Percentiles rank a stretch among this genome's conserved stretches.
Conservation (phyloP, 805 yeast genomes). For the Clavispora vitiphila region DNA sequence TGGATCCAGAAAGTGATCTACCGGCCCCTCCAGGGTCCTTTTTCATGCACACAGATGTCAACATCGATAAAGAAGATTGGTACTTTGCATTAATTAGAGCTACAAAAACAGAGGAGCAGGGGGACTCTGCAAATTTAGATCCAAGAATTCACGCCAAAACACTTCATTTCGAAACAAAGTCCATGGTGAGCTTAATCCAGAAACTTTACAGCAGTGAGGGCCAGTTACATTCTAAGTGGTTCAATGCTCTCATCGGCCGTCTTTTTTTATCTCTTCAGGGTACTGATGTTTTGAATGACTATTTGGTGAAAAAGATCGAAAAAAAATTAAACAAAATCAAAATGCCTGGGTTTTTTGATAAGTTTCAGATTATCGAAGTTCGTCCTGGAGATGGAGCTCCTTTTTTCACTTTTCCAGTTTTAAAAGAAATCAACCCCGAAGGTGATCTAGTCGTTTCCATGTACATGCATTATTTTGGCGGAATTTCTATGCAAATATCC, state of each 20-base stretch:
- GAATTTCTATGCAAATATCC: slow-evolving; percentile 68
- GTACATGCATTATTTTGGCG: slow-evolving; percentile 68
- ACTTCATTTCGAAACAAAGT: slow-evolving; percentile 62
- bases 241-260: slow-evolving; percentile 83
- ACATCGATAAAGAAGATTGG: slow-evolving; percentile 88
- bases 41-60: slow-evolving; percentile 71
- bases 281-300: slow-evolving; percentile 60
- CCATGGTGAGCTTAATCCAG: slow-evolving; percentile 70
- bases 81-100: slow-evolving; percentile 82
- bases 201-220: slow-evolving; percentile 78
- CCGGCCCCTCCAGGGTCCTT: slow-evolving; percentile 37
- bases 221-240: slow-evolving; percentile 81
- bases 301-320: slow-evolving; percentile 54
- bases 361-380: slow-evolving; percentile 66
- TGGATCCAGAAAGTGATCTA: slow-evolving; percentile 17
- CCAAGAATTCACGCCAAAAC: slow-evolving; percentile 69
- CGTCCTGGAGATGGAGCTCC: slow-evolving; percentile 82
- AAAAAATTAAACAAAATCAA: slow-evolving; percentile 75
- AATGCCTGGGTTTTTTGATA: slow-evolving; percentile 84
- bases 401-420: slow-evolving; percentile 63
- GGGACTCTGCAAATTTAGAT: slow-evolving; percentile 12
- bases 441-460: slow-evolving; percentile 65
- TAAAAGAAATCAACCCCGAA: slow-evolving; percentile 69
- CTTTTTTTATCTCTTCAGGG: slow-evolving; percentile 70
- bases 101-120: slow-evolving; percentile 42